Percentiles rank a stretch among this genome's conserved stretches.
These are phyloP conservation scores for Berberis vulgaris DNA, from an alignment of 164 flowering plant species.

Conservation along the genomic window DNA sequence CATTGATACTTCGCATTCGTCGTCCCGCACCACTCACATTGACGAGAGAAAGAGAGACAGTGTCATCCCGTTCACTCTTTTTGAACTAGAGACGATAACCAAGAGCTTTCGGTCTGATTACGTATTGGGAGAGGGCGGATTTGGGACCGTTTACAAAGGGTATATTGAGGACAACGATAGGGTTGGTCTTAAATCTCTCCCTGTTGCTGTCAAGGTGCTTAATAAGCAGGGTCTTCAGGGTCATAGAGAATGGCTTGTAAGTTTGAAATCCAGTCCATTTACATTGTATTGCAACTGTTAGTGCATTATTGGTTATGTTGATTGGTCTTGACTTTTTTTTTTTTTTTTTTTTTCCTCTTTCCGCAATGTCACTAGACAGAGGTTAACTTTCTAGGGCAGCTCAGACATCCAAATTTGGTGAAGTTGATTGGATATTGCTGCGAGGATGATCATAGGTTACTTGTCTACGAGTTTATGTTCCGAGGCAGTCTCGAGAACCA, in stretches of 20 bases:
- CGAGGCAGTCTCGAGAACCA: constrained; percentile 98
- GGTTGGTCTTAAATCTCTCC: constrained; percentile 90
- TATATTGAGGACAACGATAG: constrained; percentile 96
- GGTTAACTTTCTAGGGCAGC: constrained; percentile 95
- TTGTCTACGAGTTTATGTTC: constrained; percentile 96
- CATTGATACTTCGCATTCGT: constrained; percentile 18
- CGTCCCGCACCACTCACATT: constrained; percentile 41
- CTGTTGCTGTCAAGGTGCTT: constrained; percentile 96
- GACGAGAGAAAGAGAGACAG: constrained; percentile 83
- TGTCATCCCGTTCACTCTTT: constrained; percentile 76
- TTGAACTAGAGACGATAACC: constrained; percentile 92
- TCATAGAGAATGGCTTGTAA: constrained; percentile 94
- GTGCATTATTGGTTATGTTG: not conserved
- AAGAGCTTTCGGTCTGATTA: constrained; percentile 95
- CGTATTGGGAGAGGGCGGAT: constrained; percentile 94
- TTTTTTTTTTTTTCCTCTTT: constrained; percentile 2
- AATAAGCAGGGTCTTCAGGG: constrained; percentile 99
- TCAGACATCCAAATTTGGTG: constrained; percentile 91
- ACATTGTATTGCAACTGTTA: not conserved
- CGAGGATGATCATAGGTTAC: constrained; percentile 94
- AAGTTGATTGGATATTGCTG: constrained; percentile 97
- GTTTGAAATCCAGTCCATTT: constrained; percentile 5
- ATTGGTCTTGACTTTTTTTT: not conserved
- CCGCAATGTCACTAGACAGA: constrained; percentile 48
- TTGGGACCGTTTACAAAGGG: constrained; percentile 96